Evolutionary conservation across 768 basidiomycete species (phyloP), one percentile per base, ranked within the genome.

Genomic region (Ramaria sp.): DNA sequence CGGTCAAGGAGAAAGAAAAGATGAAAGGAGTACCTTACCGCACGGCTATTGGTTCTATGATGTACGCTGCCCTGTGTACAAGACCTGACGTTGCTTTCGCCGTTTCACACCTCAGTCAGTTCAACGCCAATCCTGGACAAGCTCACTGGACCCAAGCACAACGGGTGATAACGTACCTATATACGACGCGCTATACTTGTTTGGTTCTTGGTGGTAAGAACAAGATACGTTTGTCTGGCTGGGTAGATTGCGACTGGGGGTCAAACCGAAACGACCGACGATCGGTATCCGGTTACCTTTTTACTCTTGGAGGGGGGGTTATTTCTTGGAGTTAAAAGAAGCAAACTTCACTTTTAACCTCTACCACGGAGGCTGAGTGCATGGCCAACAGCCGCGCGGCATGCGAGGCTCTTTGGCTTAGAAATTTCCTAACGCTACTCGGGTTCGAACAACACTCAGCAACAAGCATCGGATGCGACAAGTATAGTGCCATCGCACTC

Each of bases 301-400:
- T 64, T 46, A 61, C 54, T 15, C 38, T 67, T 4, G 64, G 58
- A 19, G 61, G 63, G 11, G 63, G 64, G 1, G 27, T 59, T 5
- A 61, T 68, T 33, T 47, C 58, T 27, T 69, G 67, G 73, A 59
- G 59, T 9, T 65, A 69, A 12, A 67, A 69, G 49, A 34, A 62
- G 11, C 71, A 75, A 60, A 47, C 66, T 3, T 60, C 65, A 17
- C 59, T 70, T 24, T 63, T 71, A 4, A 53, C 65, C 1, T 73
- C 69, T 1, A 72, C 66, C 1, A 68, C 70, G 6, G 69, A 74
- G 57, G 65, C 68, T 5, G 68, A 75, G 59, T 73, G 72, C 56
- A 65, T 73, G 12, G 68, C 64, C 7, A 39, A 27, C 27, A 27
- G 27, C 27, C 27, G 27, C 27, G 27, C 27, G 60, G 33, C 17